A percentile compares a stretch with the other conserved stretches of the same genome.
Conservation (phyloP, 768 basidiomycete genomes). For the Agrocybe pediades region DNA sequence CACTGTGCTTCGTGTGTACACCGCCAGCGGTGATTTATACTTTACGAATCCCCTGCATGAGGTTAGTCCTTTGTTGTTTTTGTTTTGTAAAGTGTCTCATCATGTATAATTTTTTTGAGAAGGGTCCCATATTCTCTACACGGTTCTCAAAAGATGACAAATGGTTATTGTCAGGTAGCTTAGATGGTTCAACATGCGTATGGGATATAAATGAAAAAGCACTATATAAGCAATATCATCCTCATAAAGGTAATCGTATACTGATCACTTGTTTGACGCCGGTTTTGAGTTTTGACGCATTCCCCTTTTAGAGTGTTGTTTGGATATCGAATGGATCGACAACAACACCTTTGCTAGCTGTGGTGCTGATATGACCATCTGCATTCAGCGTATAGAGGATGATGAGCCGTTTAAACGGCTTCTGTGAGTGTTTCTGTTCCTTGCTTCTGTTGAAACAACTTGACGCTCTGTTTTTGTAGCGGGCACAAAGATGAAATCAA, state of each 20-base stretch:
- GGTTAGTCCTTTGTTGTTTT: constrained; percentile 40
- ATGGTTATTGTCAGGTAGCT: constrained; percentile 75
- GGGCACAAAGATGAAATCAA: constrained; percentile 81
- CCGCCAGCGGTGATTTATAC: constrained; percentile 60
- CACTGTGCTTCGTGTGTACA: constrained; percentile 67
- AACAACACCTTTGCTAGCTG: constrained; percentile 72
- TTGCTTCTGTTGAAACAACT: no score
- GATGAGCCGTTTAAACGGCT: constrained; percentile 61
- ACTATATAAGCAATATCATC: constrained; percentile 62
- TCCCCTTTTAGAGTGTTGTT: constrained; percentile 59
- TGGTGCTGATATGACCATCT: constrained; percentile 67
- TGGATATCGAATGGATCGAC: constrained; percentile 81
- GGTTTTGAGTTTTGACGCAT: neutral
- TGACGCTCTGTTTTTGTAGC: constrained; percentile 33
- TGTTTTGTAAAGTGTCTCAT: constrained; percentile 17
- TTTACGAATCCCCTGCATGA: constrained; percentile 65
- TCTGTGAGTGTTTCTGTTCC: constrained; percentile 42
- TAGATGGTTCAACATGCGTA: constrained; percentile 76
- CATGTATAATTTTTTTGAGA: constrained; percentile 35
- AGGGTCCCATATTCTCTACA: constrained; percentile 82
- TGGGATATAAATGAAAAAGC: constrained; percentile 73
- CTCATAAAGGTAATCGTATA: constrained; percentile 57
- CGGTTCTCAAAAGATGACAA: constrained; percentile 75
- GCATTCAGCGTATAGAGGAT: constrained; percentile 58
- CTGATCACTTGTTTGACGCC: constrained; percentile 2